These are phyloP conservation scores for Saksenaea vasiformis DNA, from an alignment of 371 early-diverging fungal genomes.

Conservation along the genomic window DNA sequence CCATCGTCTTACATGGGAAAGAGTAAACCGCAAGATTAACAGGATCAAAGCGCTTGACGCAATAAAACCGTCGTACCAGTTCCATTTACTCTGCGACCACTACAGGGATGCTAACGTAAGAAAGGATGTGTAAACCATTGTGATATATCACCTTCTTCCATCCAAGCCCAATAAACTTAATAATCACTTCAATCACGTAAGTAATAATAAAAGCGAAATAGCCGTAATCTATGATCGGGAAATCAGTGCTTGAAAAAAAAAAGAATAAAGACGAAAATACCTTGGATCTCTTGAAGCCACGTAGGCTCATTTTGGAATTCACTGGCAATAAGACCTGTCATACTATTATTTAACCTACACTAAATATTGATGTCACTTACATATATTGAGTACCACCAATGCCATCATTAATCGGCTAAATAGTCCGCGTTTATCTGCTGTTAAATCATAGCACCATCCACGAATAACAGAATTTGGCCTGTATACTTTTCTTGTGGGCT, in stretches of 20 bases:
- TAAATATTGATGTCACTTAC: slow-evolving; percentile 13
- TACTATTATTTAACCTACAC: background rate
- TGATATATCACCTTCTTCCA: slow-evolving; percentile 49
- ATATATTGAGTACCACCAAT: slow-evolving; percentile 49
- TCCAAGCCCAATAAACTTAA: slow-evolving; percentile 54
- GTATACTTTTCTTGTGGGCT: slow-evolving; percentile 54
- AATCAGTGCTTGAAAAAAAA: background rate
- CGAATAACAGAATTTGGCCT: slow-evolving; percentile 46
- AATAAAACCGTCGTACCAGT: slow-evolving; percentile 53
- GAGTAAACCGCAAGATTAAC: slow-evolving; percentile 47
- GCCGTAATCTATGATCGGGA: slow-evolving; percentile 36
- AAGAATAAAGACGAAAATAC: slow-evolving; percentile 12
- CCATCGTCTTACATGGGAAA: slow-evolving; percentile 38
- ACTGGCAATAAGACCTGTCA: slow-evolving; percentile 32
- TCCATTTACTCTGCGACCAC: slow-evolving; percentile 63
- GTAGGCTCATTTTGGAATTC: slow-evolving; percentile 52
- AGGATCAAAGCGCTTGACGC: slow-evolving; percentile 46
- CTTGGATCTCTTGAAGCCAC: slow-evolving; percentile 43
- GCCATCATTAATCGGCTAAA: slow-evolving; percentile 53
- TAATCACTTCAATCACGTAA: slow-evolving; percentile 48
- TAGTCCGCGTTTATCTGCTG: slow-evolving; percentile 51
- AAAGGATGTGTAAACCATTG: background rate
- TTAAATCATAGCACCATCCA: slow-evolving; percentile 54
- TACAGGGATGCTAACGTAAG: slow-evolving; percentile 11
- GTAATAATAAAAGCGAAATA: slow-evolving; percentile 49